Evolutionary conservation across 768 basidiomycete species (phyloP), one percentile per base, ranked within the genome.

Genomic region (Trametes coccinea): DNA sequence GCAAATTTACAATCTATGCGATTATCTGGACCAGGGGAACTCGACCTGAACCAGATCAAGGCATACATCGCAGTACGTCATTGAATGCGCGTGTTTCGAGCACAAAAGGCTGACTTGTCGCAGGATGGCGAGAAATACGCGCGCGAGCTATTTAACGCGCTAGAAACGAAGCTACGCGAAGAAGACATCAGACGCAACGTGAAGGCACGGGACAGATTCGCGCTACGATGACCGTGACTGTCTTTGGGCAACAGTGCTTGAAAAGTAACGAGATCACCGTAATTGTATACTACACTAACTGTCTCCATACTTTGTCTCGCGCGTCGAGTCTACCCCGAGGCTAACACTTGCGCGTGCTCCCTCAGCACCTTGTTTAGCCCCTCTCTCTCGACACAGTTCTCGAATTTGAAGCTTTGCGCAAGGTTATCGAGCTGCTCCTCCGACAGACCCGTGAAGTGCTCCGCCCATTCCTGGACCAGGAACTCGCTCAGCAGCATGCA

Each of bases 101-200:
- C 43, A 9, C 11, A 14, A 37, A 56, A 11, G 13, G 5, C 11
- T 37, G 34, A 34, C 14, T 39, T 27, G 7, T 40, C 33, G n/a
- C 56, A 93, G 92, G 81, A 77, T 27, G 89, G 87, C 1, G 84
- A 89, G 76, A 81, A 76, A 59, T 83, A 90, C 68, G 89, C 89
- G 0, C 75, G 75, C 39, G 81, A 84, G 14, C 68, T 89, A 14
- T 84, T 80, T 69, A 70, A 69, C 0, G 82, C 85, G 0, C 68
- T 93, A 45, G 84, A 90, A 60, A 67, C 71, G 9, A 90, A 89
- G 70, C 77, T 91, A 40, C 83, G 79, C 63, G 87, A 87, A 8
- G 89, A 89, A 66, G 83, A 87, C 61, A 49, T 81, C 16, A 76
- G 87, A 37, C 77, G 86, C 43, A 84, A 81, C 45, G 77, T 83